These are phyloP conservation scores for Pezicula radicicola DNA, from an alignment of 2,329 filamentous ascomycete genomes.

Conservation along the genomic window DNA sequence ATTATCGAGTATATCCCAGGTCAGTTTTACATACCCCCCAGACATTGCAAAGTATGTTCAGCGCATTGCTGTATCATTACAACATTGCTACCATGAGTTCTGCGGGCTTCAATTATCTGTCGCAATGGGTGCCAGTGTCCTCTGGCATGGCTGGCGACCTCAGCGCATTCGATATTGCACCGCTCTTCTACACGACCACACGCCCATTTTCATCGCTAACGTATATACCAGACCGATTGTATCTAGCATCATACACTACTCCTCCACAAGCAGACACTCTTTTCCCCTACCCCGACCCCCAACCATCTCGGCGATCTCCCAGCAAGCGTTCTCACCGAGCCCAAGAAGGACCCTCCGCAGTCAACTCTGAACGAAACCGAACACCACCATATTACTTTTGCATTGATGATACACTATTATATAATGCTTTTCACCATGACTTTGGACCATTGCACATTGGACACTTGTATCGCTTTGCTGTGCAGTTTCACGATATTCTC, in stretches of 20 bases:
- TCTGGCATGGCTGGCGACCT: too few species aligned
- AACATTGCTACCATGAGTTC: too few species aligned
- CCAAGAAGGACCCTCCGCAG: slow-evolving; percentile 52
- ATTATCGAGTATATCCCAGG: slow-evolving; percentile 96
- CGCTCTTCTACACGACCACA: background rate
- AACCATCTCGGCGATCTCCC: slow-evolving; percentile 58
- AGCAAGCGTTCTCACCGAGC: slow-evolving; percentile 71
- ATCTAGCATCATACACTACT: slow-evolving; percentile 87
- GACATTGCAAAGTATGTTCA: too few species aligned
- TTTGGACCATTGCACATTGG: slow-evolving; percentile 97
- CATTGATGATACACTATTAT: slow-evolving; percentile 85
- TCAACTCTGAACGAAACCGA: slow-evolving; percentile 41
- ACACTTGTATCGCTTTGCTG: slow-evolving; percentile 93
- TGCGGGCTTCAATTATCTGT: too few species aligned
- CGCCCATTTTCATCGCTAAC: slow-evolving; percentile 33
- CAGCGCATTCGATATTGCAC: background rate
- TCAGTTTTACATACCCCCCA: slow-evolving; percentile 40
- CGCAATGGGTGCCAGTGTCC: too few species aligned
- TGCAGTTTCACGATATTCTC: slow-evolving; percentile 92
- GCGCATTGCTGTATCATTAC: too few species aligned
- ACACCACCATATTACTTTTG: slow-evolving; percentile 89
- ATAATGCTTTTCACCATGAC: slow-evolving; percentile 98
- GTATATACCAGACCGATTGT: slow-evolving; percentile 73
- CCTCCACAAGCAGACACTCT: slow-evolving; percentile 76
- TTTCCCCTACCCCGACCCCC: slow-evolving; percentile 73